Conservation (phyloP, 2,329 filamentous ascomycete genomes). For the Talaromyces sp. region DNA sequence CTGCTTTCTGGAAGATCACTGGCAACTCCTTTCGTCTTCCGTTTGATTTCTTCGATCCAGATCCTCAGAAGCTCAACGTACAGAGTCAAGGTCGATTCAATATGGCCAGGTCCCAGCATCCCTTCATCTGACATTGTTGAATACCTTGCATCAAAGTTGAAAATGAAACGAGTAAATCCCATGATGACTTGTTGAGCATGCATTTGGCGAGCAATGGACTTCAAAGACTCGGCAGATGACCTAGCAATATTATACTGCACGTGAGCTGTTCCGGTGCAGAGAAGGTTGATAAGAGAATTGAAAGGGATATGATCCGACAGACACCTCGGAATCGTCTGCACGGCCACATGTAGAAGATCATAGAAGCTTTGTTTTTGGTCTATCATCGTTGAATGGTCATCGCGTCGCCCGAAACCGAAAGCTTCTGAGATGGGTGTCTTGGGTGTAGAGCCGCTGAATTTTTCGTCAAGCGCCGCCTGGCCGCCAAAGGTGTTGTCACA, state of each 20-base stretch:
- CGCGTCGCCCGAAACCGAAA: slow-evolving; percentile 80
- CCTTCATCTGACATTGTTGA: slow-evolving; percentile 97
- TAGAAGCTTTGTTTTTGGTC: slow-evolving; percentile 95
- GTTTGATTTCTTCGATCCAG: slow-evolving; percentile 94
- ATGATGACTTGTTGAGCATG: slow-evolving; percentile 94
- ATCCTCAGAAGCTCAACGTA: slow-evolving; percentile 93
- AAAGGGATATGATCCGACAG: slow-evolving; percentile 86
- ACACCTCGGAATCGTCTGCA: slow-evolving; percentile 92
- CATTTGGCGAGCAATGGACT: slow-evolving; percentile 88
- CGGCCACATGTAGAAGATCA: slow-evolving; percentile 87
- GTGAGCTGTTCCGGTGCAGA: slow-evolving; percentile 95
- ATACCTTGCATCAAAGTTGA: slow-evolving; percentile 96
- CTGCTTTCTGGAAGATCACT: slow-evolving; percentile 59
- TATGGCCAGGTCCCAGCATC: slow-evolving; percentile 88
- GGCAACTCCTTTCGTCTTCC: slow-evolving; percentile 70
- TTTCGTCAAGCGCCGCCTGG: slow-evolving; percentile 90
- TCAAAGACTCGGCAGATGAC: slow-evolving; percentile 87
- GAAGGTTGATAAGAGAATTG: slow-evolving; percentile 84
- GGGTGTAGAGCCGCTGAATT: slow-evolving; percentile 77
- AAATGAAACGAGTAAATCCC: slow-evolving; percentile 94
- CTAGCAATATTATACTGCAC: slow-evolving; percentile 86
- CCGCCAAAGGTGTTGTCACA: slow-evolving; percentile 97
- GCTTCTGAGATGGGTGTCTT: slow-evolving; percentile 94
- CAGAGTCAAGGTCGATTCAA: slow-evolving; percentile 84
- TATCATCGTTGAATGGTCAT: slow-evolving; percentile 64